Conservation (phyloP, 148 eudicot genomes). For the Diospyros kaki region DNA sequence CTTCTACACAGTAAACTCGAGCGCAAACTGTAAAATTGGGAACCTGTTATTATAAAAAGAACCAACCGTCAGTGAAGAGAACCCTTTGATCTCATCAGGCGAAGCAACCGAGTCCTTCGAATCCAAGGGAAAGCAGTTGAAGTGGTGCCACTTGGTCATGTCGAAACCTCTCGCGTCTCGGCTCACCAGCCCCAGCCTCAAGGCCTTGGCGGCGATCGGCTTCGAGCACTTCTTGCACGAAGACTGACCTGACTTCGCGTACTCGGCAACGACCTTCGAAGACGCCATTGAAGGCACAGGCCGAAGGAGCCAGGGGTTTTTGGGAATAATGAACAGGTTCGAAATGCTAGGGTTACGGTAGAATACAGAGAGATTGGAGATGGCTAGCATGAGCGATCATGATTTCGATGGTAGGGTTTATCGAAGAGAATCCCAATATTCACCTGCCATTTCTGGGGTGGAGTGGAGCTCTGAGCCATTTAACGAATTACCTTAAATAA, state of each 20-base stretch:
- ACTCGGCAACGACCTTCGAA: constrained; percentile 52
- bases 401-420: no score
- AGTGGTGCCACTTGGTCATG: constrained; percentile 74
- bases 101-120: constrained; percentile 28
- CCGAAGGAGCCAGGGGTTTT: constrained; percentile 10
- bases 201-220: constrained; percentile 31
- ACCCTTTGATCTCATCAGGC: constrained; percentile 46
- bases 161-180: constrained; percentile 56
- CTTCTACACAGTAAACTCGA: background rate
- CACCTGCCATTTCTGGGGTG: no score
- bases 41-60: background rate
- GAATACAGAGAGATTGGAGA: background rate
- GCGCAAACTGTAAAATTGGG: no score
- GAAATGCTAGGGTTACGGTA: background rate
- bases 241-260: constrained; percentile 71
- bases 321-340: background rate
- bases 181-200: constrained; percentile 55
- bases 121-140: constrained; percentile 40
- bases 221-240: constrained; percentile 65
- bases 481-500: no score
- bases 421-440: no score
- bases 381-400: constrained; percentile 1
- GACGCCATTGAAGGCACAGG: constrained; percentile 19
- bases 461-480: no score
- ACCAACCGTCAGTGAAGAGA: constrained; percentile 60